These are phyloP conservation scores for Alternaria ethzedia DNA, from an alignment of 2,329 filamentous ascomycete genomes.

Conservation along the genomic window DNA sequence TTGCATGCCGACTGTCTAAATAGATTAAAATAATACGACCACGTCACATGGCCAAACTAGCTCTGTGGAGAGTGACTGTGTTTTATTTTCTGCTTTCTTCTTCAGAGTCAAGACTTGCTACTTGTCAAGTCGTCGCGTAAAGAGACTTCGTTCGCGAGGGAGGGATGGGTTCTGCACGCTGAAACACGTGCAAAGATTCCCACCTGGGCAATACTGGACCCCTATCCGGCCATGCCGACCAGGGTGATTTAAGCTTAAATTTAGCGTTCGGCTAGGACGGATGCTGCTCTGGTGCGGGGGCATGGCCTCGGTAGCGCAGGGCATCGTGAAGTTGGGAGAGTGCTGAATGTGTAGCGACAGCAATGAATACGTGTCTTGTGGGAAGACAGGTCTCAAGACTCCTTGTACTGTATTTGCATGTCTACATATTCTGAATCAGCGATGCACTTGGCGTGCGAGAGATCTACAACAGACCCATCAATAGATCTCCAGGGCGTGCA, in stretches of 20 bases:
- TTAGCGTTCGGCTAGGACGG: slow-evolving; percentile 16
- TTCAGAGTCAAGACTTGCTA: not conserved
- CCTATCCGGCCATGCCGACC: slow-evolving; percentile 8
- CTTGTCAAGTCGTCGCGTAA: not conserved
- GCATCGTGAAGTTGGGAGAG: not conserved
- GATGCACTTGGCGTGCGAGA: not conserved
- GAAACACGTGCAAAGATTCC: not conserved
- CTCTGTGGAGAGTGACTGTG: not conserved
- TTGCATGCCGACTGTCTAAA: slow-evolving; percentile 10
- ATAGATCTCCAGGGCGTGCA: slow-evolving; percentile 21
- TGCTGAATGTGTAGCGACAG: slow-evolving; percentile 1
- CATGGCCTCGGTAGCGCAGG: not conserved
- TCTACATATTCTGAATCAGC: not conserved
- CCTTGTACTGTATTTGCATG: not conserved
- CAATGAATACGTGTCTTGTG: not conserved
- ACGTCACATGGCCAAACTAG: not conserved
- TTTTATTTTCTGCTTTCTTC: not conserved
- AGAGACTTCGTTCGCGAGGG: not conserved
- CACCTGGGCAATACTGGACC: not conserved
- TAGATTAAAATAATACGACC: slow-evolving; percentile 9
- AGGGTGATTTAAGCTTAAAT: slow-evolving; percentile 28
- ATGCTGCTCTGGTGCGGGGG: slow-evolving; percentile 19
- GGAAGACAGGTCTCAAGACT: not conserved
- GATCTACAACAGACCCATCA: slow-evolving; percentile 1
- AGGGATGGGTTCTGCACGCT: not conserved